phyloP scores from a whole-genome alignment of 164 flowering plant species.

The Nymphaea colorata region DNA sequence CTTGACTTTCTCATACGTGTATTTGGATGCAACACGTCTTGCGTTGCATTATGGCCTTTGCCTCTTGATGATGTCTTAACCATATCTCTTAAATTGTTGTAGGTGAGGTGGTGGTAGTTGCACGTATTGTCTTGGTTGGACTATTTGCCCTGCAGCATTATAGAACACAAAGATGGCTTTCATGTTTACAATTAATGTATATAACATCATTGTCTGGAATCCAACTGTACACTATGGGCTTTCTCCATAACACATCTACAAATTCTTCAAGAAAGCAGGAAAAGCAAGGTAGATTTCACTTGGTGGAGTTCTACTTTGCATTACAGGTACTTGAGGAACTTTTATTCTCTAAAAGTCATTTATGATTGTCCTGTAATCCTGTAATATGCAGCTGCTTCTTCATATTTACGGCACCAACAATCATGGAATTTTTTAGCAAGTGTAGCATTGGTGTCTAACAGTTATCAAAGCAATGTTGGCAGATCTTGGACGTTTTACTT shows the following conservation, averaged over 20 bases:
- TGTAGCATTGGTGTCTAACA: constrained; percentile 13
- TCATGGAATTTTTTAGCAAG: not conserved
- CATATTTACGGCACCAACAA: not conserved
- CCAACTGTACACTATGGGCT: constrained; percentile 54
- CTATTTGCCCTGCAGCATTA: constrained; percentile 84
- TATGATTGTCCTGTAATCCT: too few species aligned
- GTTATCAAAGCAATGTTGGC: constrained; percentile 93
- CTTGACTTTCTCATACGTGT: not conserved
- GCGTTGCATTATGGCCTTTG: too few species aligned
- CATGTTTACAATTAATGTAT: constrained; percentile 61
- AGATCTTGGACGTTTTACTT: constrained; percentile 81
- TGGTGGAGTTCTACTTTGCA: constrained; percentile 74
- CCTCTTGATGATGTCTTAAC: not conserved
- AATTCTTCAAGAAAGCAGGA: constrained; percentile 60
- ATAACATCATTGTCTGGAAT: constrained; percentile 67
- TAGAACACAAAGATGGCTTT: constrained; percentile 78
- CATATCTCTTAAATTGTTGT: constrained; percentile 4
- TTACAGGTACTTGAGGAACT: constrained; percentile 51
- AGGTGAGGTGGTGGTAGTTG: constrained; percentile 51
- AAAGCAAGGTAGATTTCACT: constrained; percentile 86
- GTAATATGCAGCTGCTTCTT: not conserved
- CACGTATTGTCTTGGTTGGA: constrained; percentile 74
- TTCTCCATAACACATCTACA: constrained; percentile 66
- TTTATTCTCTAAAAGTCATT: too few species aligned
- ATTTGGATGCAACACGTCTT: not conserved